phyloP scores from a whole-genome alignment of 352 stramenopile species.

The Phytopythium sindhum region DNA sequence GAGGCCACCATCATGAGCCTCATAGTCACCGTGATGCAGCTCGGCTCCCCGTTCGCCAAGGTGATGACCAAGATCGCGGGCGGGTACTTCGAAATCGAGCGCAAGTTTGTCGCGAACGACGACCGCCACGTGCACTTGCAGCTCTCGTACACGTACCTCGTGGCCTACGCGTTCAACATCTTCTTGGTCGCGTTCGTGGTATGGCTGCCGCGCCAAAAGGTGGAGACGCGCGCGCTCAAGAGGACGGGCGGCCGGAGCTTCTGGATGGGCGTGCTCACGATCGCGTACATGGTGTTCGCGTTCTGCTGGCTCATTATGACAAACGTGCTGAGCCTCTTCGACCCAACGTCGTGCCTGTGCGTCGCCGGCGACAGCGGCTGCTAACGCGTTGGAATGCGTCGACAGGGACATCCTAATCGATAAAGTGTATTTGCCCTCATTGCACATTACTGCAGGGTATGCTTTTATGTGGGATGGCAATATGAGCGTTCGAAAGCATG shows the following conservation, averaged over 20 bases:
- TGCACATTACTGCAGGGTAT: too few species aligned
- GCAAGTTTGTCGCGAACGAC: conserved; percentile 27
- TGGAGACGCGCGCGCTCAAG: conserved; percentile 36
- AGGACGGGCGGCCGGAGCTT: conserved; percentile 27
- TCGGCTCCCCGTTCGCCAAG: conserved; percentile 34
- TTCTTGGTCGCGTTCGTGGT: conserved; percentile 34
- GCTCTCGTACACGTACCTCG: conserved; percentile 43
- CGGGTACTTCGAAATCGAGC: conserved; percentile 40
- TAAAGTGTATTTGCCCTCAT: too few species aligned
- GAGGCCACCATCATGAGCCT: conserved; percentile 45
- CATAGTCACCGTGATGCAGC: conserved; percentile 20
- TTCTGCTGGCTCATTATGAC: conserved; percentile 52
- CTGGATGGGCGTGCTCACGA: conserved; percentile 17
- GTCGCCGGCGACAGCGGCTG: conserved; percentile 48
- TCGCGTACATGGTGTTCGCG: conserved; percentile 30
- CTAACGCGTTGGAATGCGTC: not conserved
- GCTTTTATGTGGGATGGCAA: too few species aligned
- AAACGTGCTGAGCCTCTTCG: conserved; percentile 52
- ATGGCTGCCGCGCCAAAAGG: conserved; percentile 43
- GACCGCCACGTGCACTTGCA: conserved; percentile 28
- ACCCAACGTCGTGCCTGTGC: conserved; percentile 44
- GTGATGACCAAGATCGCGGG: conserved; percentile 50
- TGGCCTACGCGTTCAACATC: conserved; percentile 46
- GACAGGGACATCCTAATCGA: not conserved
- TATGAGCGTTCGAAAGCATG: too few species aligned